Evolutionary conservation across 2,329 filamentous ascomycete species (phyloP).

Genomic region (Fusarium goolgardi): DNA sequence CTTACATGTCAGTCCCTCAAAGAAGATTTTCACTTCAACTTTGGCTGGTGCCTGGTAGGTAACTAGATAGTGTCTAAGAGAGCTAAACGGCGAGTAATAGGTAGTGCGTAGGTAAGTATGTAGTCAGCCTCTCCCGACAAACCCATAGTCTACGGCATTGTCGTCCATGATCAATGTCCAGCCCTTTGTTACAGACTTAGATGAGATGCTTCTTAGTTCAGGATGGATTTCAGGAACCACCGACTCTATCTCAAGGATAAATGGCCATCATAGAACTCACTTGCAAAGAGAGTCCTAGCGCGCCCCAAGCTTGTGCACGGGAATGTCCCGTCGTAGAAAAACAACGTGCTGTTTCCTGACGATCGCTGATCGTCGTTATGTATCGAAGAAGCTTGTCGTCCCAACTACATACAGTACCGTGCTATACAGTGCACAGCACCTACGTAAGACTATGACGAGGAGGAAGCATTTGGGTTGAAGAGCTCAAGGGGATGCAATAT

Average conservation of each 20-base stretch:
- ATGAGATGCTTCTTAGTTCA: conserved; percentile 15
- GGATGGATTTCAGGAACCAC: conserved; percentile 26
- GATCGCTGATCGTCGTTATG: conserved; percentile 28
- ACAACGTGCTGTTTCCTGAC: conserved; percentile 34
- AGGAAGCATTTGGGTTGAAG: conserved; percentile 17
- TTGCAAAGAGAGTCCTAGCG: conserved; percentile 22
- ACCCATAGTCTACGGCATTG: background rate
- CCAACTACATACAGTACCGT: conserved; percentile 18
- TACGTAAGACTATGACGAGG: conserved; percentile 5
- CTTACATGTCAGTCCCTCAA: conserved; percentile 37
- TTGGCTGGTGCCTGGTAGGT: background rate
- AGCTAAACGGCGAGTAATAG: background rate
- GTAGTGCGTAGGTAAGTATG: background rate
- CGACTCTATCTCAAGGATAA: background rate
- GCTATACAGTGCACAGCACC: background rate
- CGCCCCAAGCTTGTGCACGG: conserved; percentile 10
- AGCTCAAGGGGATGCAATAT: background rate
- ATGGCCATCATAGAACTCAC: conserved; percentile 17
- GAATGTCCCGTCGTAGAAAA: conserved; percentile 22
- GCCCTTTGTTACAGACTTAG: conserved; percentile 21
- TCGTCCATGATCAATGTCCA: background rate
- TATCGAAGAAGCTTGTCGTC: conserved; percentile 26
- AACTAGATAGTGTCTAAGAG: conserved; percentile 3
- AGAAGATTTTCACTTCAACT: conserved; percentile 18
- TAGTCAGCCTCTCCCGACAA: background rate